A percentile compares a stretch with the other conserved stretches of the same genome.
phyloP scores from a whole-genome alignment of 202 grass and related monocot species.

The Hordeum pubiflorum region DNA sequence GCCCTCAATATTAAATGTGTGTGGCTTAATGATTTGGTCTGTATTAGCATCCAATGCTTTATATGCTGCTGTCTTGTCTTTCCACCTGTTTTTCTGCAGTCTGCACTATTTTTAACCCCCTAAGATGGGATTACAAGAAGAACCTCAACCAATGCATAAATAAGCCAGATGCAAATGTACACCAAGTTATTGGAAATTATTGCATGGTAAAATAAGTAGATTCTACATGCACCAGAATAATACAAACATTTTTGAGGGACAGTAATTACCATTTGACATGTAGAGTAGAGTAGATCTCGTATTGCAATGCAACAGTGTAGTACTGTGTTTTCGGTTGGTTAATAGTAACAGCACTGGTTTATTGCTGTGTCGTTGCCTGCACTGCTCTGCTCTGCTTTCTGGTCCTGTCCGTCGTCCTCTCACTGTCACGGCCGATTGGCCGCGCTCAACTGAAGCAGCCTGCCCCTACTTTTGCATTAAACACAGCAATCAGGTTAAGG shows the following conservation, averaged over 20 bases:
- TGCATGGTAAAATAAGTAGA: neutral
- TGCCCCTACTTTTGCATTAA: neutral
- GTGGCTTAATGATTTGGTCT: slow-evolving; percentile 8
- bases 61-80: neutral
- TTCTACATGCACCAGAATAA: neutral
- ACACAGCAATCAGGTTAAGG: neutral
- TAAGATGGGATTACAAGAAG: neutral
- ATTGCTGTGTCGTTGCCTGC: neutral
- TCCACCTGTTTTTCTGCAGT: neutral
- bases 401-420: neutral
- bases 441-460: neutral
- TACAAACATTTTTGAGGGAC: neutral
- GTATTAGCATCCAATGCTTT: slow-evolving; percentile 11
- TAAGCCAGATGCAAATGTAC: neutral
- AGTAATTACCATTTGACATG: slow-evolving; percentile 5
- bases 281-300: slow-evolving; percentile 7
- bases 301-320: neutral
- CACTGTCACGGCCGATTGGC: neutral
- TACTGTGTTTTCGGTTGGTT: slow-evolving; percentile 5
- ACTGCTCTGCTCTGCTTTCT: neutral
- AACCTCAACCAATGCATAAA: neutral
- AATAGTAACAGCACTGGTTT: neutral
- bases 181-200: neutral
- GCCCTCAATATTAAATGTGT: neutral
- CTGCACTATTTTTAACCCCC: neutral